phyloP scores from a whole-genome alignment of 2,329 filamentous ascomycete genomes.

The Botryotinia globosa region DNA sequence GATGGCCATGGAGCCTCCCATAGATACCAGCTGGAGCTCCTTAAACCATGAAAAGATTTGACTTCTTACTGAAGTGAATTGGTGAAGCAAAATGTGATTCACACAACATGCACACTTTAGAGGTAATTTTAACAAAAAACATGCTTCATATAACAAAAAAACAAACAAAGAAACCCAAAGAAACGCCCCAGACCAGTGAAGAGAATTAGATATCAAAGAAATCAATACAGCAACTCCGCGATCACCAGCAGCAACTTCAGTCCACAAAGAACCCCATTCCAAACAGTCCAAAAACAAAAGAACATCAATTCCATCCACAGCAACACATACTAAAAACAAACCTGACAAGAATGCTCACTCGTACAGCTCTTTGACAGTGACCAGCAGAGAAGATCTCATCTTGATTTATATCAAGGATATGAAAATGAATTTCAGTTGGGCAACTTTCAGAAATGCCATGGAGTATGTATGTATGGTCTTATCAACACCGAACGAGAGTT shows the following conservation, averaged over 20 bases:
- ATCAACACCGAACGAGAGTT: neutral
- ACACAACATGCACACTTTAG: neutral
- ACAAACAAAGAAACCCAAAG: too few relatives aligned
- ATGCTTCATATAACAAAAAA: neutral
- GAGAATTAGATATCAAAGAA: neutral
- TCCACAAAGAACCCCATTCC: neutral
- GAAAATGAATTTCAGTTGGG: neutral
- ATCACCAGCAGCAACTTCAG: neutral
- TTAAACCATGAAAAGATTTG: neutral
- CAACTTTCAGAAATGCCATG: neutral
- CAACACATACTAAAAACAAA: neutral
- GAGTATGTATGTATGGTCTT: neutral
- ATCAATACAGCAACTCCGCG: neutral
- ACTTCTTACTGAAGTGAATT: neutral
- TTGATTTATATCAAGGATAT: neutral
- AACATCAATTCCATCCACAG: neutral
- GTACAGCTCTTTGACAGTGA: neutral
- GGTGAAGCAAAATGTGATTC: neutral
- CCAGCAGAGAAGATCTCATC: neutral
- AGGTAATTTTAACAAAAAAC: neutral
- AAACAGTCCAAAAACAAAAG: neutral
- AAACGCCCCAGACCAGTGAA: neutral
- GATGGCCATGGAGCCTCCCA: neutral
- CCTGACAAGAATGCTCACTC: neutral
- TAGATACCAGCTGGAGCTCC: rapidly evolving